Base-by-base conservation (phyloP, 2,329 filamentous ascomycete species). In the Neonectria sp. region DNA sequence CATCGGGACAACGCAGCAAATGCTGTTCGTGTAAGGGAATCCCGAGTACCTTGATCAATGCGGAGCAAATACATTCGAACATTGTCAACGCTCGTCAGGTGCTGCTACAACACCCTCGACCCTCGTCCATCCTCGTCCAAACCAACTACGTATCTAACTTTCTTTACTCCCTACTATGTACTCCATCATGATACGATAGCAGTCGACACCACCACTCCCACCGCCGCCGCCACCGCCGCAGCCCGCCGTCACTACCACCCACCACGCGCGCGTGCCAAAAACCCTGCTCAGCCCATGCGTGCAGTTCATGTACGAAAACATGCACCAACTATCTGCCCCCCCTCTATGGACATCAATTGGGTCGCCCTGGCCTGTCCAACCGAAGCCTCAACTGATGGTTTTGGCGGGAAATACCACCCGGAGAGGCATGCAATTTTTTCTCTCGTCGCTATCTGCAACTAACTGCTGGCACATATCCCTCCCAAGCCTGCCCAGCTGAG, bases 281-380 rank as follows among this genome's bases (percentile, higher is more conserved):
- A 56, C 60, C 69, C 67, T 68, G 66, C 63, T 75, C 70, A 66
- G 64, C 61, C 65, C 70, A 75, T 75, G 57, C 68, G 62, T 75
- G 61, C 69, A 73, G 73, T 73, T 72, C 72, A 75, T 74, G 73
- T 75, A 65, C 40, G n/a, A n/a, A 40, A 9, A 45, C 60, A 60
- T 63, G 57, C 63, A 68, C 53, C 62, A 59, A 24, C 62, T 66
- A 27, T 63, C 63, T 58, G 55, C 37, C 58, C 51, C 60, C 61
- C 61, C 57, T 49, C 46, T 49, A 25, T 49, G 6, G 40, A 48
- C 53, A 35, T 60, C 61, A 63, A 62, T 68, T 60, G 57, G 61
- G 33, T 31, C 35, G 58, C 24, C 40, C 52, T 48, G 33, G 25
- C 31, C n/a, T 45, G 40, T 45, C 37, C 48, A 43, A 45, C 37